phyloP scores from a whole-genome alignment of 1,284 basidiomycete species.

The Irpex rosettiformis region DNA sequence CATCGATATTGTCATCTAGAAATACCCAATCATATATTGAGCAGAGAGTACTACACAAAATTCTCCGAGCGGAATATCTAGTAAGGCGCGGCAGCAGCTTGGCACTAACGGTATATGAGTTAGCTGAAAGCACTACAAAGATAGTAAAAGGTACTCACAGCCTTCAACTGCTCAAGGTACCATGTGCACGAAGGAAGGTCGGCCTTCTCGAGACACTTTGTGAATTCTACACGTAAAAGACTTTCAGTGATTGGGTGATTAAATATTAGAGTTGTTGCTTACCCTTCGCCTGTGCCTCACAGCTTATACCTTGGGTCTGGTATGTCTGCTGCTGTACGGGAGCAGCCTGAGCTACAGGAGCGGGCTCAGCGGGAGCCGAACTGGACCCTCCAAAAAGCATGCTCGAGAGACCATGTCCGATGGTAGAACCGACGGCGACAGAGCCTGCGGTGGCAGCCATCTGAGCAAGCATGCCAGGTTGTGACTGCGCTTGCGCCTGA shows the following conservation, averaged over 20 bases:
- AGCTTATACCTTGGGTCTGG: slow-evolving; percentile 41
- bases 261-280: slow-evolving; percentile 21
- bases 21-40: background rate
- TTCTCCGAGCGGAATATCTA: slow-evolving; percentile 23
- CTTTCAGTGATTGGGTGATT: background rate
- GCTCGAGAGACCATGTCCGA: slow-evolving; percentile 80
- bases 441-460: slow-evolving; percentile 90
- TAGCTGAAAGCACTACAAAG: background rate
- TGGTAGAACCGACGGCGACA: slow-evolving; percentile 79
- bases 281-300: slow-evolving; percentile 76
- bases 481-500: slow-evolving; percentile 23
- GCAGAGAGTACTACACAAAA: background rate
- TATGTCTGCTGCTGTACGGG: slow-evolving; percentile 39
- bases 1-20: background rate
- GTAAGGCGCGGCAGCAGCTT: slow-evolving; percentile 70
- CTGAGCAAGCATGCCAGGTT: slow-evolving; percentile 69
- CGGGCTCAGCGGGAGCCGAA: slow-evolving; percentile 36
- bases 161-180: slow-evolving; percentile 82
- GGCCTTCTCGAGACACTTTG: slow-evolving; percentile 73
- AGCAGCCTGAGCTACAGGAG: slow-evolving; percentile 38
- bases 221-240: slow-evolving; percentile 51
- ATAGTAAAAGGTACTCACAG: slow-evolving; percentile 44
- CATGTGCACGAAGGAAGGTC: slow-evolving; percentile 75
- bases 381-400: slow-evolving; percentile 77
- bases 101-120: slow-evolving; percentile 48